Percentiles rank a stretch among this genome's conserved stretches.
phyloP scores from a whole-genome alignment of 768 basidiomycete genomes.

The Boletus barrowsii region DNA sequence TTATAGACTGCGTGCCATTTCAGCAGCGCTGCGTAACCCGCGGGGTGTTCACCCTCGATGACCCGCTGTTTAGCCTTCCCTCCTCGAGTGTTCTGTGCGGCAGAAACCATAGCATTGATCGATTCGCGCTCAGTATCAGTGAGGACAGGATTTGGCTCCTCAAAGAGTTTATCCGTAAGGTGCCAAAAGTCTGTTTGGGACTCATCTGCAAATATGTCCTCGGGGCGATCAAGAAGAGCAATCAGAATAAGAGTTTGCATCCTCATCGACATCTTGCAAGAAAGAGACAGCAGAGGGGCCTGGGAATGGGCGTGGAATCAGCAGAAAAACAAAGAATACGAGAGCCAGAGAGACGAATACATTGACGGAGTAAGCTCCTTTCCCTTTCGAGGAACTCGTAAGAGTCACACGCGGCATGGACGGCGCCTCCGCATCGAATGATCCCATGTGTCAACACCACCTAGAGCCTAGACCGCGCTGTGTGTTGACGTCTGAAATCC shows the following conservation, averaged over 20 bases:
- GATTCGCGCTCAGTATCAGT: neutral
- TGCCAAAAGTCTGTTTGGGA: neutral
- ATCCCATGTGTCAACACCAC: too few species aligned
- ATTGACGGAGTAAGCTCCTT: too few species aligned
- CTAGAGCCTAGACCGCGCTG: too few species aligned
- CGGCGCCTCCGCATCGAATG: too few species aligned
- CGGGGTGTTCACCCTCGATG: constrained; percentile 1
- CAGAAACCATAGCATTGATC: neutral
- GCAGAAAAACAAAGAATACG: too few species aligned
- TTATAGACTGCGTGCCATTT: constrained; percentile 3
- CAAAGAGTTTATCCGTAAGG: neutral
- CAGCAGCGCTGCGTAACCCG: neutral
- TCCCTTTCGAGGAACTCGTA: too few species aligned
- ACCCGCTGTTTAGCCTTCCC: constrained; percentile 1
- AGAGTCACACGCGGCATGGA: too few species aligned
- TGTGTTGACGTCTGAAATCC: too few species aligned
- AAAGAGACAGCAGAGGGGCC: too few species aligned
- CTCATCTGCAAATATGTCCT: constrained; percentile 4
- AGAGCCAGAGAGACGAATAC: too few species aligned
- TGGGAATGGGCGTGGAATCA: too few species aligned
- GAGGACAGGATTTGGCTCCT: neutral
- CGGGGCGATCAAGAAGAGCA: neutral
- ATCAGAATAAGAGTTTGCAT: constrained; percentile 2
- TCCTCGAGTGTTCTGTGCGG: neutral
- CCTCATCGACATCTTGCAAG: constrained; percentile 2